Evolutionary conservation across 371 early-diverging fungal species (phyloP).

Genomic region (Apophysomyces ossiformis): DNA sequence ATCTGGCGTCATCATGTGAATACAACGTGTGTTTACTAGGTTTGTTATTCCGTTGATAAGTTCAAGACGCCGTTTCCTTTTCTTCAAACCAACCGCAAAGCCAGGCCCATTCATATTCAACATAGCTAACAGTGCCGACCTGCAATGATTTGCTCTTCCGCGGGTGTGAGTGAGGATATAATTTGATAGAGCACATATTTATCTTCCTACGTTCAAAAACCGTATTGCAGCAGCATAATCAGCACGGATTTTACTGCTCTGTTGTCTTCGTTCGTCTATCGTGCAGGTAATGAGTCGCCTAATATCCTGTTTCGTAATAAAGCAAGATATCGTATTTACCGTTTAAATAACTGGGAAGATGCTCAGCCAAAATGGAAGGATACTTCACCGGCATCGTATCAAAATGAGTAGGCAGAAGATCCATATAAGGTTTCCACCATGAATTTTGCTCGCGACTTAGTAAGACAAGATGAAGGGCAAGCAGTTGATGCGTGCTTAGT

Average conservation of each 20-base stretch:
- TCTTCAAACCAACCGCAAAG: conserved; percentile 53
- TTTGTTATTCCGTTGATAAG: background rate
- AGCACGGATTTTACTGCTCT: conserved; percentile 47
- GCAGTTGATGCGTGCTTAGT: conserved; percentile 55
- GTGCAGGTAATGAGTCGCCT: background rate
- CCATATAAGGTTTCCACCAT: conserved; percentile 60
- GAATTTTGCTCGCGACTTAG: conserved; percentile 45
- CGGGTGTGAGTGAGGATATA: background rate
- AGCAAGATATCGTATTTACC: conserved; percentile 18
- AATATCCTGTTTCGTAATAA: too few relatives aligned
- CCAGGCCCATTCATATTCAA: conserved; percentile 68
- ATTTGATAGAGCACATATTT: background rate
- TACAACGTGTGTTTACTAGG: conserved; percentile 66
- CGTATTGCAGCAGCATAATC: conserved; percentile 47
- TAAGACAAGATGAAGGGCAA: conserved; percentile 55
- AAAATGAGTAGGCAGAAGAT: conserved; percentile 59
- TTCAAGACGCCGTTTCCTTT: background rate
- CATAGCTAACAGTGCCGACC: conserved; percentile 26
- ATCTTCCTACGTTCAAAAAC: conserved; percentile 41
- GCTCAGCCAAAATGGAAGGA: conserved; percentile 36
- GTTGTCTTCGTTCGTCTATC: conserved; percentile 49
- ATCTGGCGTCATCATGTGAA: conserved; percentile 56
- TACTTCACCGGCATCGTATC: conserved; percentile 66
- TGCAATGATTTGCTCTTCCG: too few relatives aligned
- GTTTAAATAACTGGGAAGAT: conserved; percentile 48